Base-by-base conservation (phyloP, 2,329 filamentous ascomycete genomes). In the Alternaria sp. region DNA sequence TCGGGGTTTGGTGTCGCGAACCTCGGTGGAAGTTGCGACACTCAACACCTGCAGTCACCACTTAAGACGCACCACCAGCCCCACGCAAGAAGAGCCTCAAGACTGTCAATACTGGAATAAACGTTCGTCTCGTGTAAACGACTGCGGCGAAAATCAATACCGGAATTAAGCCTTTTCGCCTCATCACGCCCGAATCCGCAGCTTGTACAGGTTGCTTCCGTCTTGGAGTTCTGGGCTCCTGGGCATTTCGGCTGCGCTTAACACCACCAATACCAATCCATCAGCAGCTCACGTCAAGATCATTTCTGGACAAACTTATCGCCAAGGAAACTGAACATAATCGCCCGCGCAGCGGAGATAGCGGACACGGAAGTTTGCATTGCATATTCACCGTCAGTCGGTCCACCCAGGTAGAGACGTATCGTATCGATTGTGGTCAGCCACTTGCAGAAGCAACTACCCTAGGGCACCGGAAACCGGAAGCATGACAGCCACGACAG, bases 401-500 rank as follows among this genome's bases (percentile, higher is more conserved):
- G 40, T 16, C 20, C 40, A 43, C 20, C 40, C 40, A 43, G 40
- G 6, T 25, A 43, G 20, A 36, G 30, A 25, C 20, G 46, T 38
- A 34, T 25, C 46, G 46, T 38, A 38, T 34, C 25, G 25, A 38
- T 50, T 16, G 50, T 20, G n/a, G 50, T 41, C 36, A 52, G 36
- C 49, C 53, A 46, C 50, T 56, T 46, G 40, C 46, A 60, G 30
- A 56, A 52, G 45, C 48, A 53, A 49, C 40, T 34, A 36, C 22
- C 25, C 12, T 16, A 36, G 14, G 12, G 32, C 12, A 36, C 32
- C 11, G 32, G 20, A 43, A 32, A 27, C 22, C 36, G 34, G 25
- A 52, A 41, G 34, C 50, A 52, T 75, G 74, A 67, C 74, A 25
- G 72, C 74, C 40, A 70, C 73, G 59, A 65, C 71, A 14, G 76